Evolutionary conservation across 306 rosid species (phyloP).

Genomic region (Dryas alaskensis): DNA sequence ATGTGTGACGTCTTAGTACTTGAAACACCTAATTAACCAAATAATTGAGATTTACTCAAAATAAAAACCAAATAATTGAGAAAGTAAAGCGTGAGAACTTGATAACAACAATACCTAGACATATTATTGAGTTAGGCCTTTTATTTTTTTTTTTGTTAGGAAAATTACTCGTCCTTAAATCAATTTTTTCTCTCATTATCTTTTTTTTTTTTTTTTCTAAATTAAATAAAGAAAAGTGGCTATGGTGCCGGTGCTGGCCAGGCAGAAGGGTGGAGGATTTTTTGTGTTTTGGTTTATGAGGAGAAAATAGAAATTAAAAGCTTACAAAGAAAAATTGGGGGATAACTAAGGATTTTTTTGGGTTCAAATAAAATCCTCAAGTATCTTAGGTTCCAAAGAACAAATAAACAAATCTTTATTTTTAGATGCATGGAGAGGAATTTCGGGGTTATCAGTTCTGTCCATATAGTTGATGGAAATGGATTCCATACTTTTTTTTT

Average conservation of each 20-base stretch:
- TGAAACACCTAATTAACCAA: neutral
- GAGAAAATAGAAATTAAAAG: neutral
- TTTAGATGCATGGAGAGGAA: neutral
- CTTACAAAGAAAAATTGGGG: neutral
- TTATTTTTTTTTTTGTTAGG: neutral
- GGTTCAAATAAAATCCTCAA: neutral
- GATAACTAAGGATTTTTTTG: neutral
- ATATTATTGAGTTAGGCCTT: neutral
- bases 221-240: neutral
- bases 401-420: neutral
- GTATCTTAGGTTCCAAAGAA: neutral
- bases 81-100: neutral
- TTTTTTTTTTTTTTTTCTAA: neutral
- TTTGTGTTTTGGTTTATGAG: neutral
- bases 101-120: neutral
- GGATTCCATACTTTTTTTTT: neutral
- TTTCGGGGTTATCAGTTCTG: neutral
- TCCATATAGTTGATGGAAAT: slow-evolving; percentile 1
- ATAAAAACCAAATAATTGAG: neutral
- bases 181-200: neutral
- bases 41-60: neutral
- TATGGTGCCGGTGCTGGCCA: neutral
- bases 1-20: neutral
- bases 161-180: neutral
- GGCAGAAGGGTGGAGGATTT: neutral